These are phyloP conservation scores for Sporopachydermia lactativora DNA, from an alignment of 805 yeast species.

Conservation along the genomic window DNA sequence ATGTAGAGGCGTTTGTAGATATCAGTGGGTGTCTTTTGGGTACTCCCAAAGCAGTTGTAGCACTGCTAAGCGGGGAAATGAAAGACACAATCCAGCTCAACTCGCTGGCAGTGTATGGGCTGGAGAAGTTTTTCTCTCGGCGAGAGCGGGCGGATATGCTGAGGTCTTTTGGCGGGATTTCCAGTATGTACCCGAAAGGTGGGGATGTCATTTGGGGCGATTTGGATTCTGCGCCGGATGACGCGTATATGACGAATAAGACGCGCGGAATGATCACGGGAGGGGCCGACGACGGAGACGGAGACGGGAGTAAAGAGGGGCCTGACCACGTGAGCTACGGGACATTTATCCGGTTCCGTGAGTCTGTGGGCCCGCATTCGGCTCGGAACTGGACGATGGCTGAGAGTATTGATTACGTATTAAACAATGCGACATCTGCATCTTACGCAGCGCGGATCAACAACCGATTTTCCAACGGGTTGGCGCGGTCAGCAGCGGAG, in stretches of 20 bases:
- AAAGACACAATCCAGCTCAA: slow-evolving; percentile 92
- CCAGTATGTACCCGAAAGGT: slow-evolving; percentile 95
- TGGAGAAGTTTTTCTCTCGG: slow-evolving; percentile 86
- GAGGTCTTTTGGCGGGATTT: slow-evolving; percentile 83
- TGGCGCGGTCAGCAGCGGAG: slow-evolving; percentile 47
- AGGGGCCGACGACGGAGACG: slow-evolving; percentile 7
- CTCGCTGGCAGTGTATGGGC: slow-evolving; percentile 82
- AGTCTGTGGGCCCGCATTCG: slow-evolving; percentile 29
- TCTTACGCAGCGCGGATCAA: slow-evolving; percentile 59
- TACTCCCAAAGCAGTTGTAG: slow-evolving; percentile 88
- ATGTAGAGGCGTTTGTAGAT: slow-evolving; percentile 71
- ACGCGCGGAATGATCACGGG: slow-evolving; percentile 13
- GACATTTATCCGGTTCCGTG: slow-evolving; percentile 52
- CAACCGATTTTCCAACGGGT: slow-evolving; percentile 69
- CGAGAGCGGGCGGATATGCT: slow-evolving; percentile 79
- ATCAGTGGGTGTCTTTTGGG: slow-evolving; percentile 86
- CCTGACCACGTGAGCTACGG: slow-evolving; percentile 42
- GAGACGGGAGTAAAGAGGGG: slow-evolving; percentile 7
- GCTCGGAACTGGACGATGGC: slow-evolving; percentile 44
- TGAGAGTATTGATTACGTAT: slow-evolving; percentile 52
- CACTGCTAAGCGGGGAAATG: slow-evolving; percentile 95
- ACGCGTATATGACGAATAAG: slow-evolving; percentile 21
- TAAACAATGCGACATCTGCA: slow-evolving; percentile 44
- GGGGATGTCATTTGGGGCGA: slow-evolving; percentile 87
- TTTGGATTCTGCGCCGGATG: slow-evolving; percentile 55